Evolutionary conservation across 495 filamentous ascomycete genomes (phyloP).

Genomic region (Xylaria telfairii): DNA sequence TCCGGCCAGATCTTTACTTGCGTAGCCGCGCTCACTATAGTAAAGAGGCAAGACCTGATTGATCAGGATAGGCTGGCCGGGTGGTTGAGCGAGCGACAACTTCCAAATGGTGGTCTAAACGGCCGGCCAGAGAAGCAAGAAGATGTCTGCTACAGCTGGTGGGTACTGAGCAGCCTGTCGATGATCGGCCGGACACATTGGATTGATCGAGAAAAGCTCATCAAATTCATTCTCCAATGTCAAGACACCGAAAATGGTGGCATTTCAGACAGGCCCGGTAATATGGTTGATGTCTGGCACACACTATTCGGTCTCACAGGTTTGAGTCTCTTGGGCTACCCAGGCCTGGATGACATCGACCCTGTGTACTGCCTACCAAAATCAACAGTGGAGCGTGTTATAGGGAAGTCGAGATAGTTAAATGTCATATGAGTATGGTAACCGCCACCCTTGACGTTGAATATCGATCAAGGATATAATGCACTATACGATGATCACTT

Average conservation of each 20-base stretch:
- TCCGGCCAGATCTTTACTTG: conserved; percentile 94
- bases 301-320: conserved; percentile 90
- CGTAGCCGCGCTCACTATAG: conserved; percentile 85
- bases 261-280: conserved; percentile 85
- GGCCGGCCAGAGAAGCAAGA: conserved; percentile 94
- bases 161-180: conserved; percentile 86
- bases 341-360: conserved; percentile 81
- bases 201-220: conserved; percentile 83
- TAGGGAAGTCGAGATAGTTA: conserved; percentile 45
- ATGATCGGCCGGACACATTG: conserved; percentile 90
- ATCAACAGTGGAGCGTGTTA: conserved; percentile 61
- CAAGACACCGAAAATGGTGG: conserved; percentile 88
- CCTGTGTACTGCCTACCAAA: conserved; percentile 88
- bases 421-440: conserved; percentile 3
- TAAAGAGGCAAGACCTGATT: conserved; percentile 79
- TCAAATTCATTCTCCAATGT: conserved; percentile 80
- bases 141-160: conserved; percentile 99
- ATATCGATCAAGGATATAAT: conserved; percentile 81
- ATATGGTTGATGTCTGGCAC: conserved; percentile 98
- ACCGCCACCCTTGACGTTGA: too few species aligned
- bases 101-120: conserved; percentile 87
- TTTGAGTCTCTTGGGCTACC: conserved; percentile 78
- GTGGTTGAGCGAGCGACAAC: conserved; percentile 93
- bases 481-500: too few species aligned
- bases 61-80: conserved; percentile 79